These are phyloP conservation scores for Boletellus ananas DNA, from an alignment of 768 basidiomycete species.

Conservation along the genomic window DNA sequence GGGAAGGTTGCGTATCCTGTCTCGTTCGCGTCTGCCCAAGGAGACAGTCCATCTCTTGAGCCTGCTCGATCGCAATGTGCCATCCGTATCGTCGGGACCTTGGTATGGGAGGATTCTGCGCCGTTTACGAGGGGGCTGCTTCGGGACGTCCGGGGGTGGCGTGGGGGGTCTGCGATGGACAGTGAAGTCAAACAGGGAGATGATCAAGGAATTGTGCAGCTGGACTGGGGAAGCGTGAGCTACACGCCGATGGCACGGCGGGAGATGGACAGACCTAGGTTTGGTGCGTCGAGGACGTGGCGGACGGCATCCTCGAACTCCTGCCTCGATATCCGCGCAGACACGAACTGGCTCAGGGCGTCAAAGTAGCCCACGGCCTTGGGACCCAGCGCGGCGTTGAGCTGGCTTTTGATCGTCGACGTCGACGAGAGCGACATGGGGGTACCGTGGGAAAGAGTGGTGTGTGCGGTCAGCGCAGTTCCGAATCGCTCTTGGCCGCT, in stretches of 20 bases:
- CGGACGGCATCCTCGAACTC: conserved; percentile 76
- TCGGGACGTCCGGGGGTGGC: conserved; percentile 58
- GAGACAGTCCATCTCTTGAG: conserved; percentile 75
- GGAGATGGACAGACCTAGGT: conserved; percentile 38
- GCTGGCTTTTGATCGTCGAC: conserved; percentile 65
- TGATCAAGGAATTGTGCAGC: conserved; percentile 79
- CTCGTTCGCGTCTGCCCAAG: conserved; percentile 70
- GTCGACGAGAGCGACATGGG: conserved; percentile 75
- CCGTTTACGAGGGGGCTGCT: conserved; percentile 63
- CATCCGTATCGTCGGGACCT: conserved; percentile 55
- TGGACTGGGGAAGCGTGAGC: conserved; percentile 48
- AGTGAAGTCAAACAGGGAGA: conserved; percentile 78
- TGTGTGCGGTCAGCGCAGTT: background rate
- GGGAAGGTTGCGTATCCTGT: conserved; percentile 55
- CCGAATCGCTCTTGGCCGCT: background rate
- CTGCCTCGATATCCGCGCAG: conserved; percentile 61
- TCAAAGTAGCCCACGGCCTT: conserved; percentile 61
- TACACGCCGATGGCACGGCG: background rate
- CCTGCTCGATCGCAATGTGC: conserved; percentile 55
- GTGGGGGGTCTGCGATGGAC: conserved; percentile 65
- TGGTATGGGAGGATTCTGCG: conserved; percentile 69
- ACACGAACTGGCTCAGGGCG: conserved; percentile 62
- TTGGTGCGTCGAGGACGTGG: conserved; percentile 55
- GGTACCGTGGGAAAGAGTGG: conserved; percentile 15
- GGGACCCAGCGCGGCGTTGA: conserved; percentile 56